Base-by-base conservation (phyloP, 306 rosid genomes). In the Crotalaria pallida region DNA sequence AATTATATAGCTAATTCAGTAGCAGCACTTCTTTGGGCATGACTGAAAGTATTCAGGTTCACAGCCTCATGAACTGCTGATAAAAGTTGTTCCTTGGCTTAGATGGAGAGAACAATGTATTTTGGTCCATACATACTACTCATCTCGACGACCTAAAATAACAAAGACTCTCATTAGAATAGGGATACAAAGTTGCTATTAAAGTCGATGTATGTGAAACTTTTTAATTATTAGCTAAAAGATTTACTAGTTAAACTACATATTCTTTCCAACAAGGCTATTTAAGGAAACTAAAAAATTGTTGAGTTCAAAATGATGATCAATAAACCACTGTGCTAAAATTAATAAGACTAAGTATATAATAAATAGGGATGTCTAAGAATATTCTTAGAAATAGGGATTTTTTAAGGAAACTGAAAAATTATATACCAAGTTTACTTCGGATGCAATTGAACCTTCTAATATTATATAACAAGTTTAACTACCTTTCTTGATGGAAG, bases 121-220 rank as follows among this genome's bases (percentile, higher is more conserved):
- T 80, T 84, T 27, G 86, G 81, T 69, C 96, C 98, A 71, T 84
- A 89, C 74, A 55, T 71, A 19, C 79, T 72, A 80, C 89, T 87
- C 84, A 89, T 57, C 45, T 92, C 98, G 75, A 84, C 89, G 65
- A 89, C 80, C 98, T 92, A 78, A 50, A 69, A 76, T 6, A 41
- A 79, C 53, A 27, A 51, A 33, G 7, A 60, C 38, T 52, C 43
- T 21, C 48, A 19, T 58, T 58, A 2, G 9, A 60, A 21, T 4
- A 21, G 10, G 19, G 49, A 49, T 17, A 4, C 13, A 5, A 33
- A 44, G 29, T 45, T 45, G n/a, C n/a, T n/a, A n/a, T n/a, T n/a
- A n/a, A n/a, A n/a, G n/a, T n/a, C n/a, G n/a, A n/a, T n/a, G n/a
- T n/a, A n/a, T n/a, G n/a, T n/a, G n/a, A n/a, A n/a, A n/a, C n/a